Conservation (phyloP, 2,329 filamentous ascomycete species). For the Xylaria sp. region DNA sequence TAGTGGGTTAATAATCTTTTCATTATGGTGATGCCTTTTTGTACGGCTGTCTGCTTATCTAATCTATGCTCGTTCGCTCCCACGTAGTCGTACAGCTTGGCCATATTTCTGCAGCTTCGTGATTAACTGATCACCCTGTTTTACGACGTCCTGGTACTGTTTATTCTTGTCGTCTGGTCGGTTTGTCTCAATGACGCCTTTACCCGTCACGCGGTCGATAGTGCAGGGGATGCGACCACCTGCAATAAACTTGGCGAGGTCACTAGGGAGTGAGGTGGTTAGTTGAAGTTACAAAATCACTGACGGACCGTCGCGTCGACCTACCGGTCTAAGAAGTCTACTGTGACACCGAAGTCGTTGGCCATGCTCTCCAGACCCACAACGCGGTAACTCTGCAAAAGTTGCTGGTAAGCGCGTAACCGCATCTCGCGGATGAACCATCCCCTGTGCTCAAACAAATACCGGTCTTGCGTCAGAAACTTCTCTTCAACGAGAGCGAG, state of each 20-base stretch:
- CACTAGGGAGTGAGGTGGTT: conserved; percentile 62
- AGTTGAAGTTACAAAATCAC: conserved; percentile 1
- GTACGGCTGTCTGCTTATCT: conserved; percentile 12
- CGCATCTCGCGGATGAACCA: conserved; percentile 99
- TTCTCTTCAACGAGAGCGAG: conserved; percentile 90
- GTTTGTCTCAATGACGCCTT: conserved; percentile 98
- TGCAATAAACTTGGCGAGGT: conserved; percentile 96
- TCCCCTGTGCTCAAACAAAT: conserved; percentile 92
- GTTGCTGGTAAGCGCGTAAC: conserved; percentile 93
- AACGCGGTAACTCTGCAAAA: conserved; percentile 96
- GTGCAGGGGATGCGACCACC: conserved; percentile 94
- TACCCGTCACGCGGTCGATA: conserved; percentile 95
- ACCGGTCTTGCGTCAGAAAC: conserved; percentile 93
- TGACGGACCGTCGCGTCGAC: conserved; percentile 48
- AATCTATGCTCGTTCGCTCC: conserved; percentile 85
- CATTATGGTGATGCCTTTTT: neutral
- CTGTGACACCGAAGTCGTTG: conserved; percentile 93
- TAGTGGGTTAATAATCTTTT: neutral
- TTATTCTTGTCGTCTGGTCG: conserved; percentile 99
- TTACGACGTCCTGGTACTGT: conserved; percentile 97
- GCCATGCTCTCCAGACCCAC: conserved; percentile 98
- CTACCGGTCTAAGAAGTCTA: conserved; percentile 95
- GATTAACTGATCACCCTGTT: conserved; percentile 96
- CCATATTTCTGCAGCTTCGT: conserved; percentile 99
- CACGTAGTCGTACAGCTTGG: conserved; percentile 91